phyloP scores from a whole-genome alignment of 371 early-diverging fungal genomes.

The Amoeboaphelidium protococcarum region DNA sequence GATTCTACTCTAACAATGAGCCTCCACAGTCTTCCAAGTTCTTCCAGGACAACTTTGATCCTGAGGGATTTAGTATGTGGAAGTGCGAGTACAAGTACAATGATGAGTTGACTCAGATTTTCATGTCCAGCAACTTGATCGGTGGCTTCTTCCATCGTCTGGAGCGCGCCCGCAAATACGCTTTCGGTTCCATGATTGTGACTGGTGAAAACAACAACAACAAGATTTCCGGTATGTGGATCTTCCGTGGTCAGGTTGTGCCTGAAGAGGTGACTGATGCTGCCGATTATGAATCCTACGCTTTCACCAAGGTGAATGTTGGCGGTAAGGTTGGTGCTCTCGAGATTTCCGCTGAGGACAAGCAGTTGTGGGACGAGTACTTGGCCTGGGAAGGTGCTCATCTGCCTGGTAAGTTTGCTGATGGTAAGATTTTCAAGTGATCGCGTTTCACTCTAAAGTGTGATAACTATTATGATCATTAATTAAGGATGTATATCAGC shows the following conservation, averaged over 20 bases:
- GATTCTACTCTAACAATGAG: slow-evolving; percentile 86
- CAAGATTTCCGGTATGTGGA: slow-evolving; percentile 71
- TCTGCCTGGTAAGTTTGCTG: slow-evolving; percentile 14
- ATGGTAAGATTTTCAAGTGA: slow-evolving; percentile 25
- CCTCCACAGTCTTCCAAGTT: slow-evolving; percentile 59
- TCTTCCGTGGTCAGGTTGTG: slow-evolving; percentile 66
- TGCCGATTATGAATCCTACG: slow-evolving; percentile 64
- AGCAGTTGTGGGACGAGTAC: slow-evolving; percentile 21
- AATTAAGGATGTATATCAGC: too few species aligned
- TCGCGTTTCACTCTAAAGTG: too few species aligned
- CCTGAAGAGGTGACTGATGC: slow-evolving; percentile 60
- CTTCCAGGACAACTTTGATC: slow-evolving; percentile 75
- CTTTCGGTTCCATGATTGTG: slow-evolving; percentile 64
- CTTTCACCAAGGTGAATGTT: slow-evolving; percentile 39
- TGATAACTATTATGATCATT: too few species aligned
- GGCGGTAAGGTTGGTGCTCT: too few species aligned
- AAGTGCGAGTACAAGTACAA: slow-evolving; percentile 71
- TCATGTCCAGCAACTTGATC: slow-evolving; percentile 67
- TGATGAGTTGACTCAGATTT: slow-evolving; percentile 41
- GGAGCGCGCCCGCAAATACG: slow-evolving; percentile 78
- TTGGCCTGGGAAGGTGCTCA: slow-evolving; percentile 30
- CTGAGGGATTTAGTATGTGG: slow-evolving; percentile 62
- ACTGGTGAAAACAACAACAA: slow-evolving; percentile 67
- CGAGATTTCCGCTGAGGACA: slow-evolving; percentile 21
- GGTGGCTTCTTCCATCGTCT: slow-evolving; percentile 80